phyloP scores from a whole-genome alignment of 2,329 filamentous ascomycete genomes.

The Fusarium poae region DNA sequence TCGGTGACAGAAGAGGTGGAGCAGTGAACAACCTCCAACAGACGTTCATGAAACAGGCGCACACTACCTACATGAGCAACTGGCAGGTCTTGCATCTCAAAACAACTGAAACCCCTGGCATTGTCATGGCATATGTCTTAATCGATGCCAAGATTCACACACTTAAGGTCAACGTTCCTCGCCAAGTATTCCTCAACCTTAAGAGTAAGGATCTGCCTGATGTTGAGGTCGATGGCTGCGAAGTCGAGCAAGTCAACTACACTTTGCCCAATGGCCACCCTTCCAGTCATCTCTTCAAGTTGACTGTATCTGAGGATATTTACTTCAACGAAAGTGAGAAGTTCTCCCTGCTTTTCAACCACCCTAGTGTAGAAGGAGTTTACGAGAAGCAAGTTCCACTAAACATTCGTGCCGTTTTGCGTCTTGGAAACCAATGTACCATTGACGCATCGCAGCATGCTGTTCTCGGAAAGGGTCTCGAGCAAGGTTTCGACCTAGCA shows the following conservation, averaged over 20 bases:
- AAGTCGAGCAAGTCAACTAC: constrained; percentile 92
- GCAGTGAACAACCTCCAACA: constrained; percentile 69
- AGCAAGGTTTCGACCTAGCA: constrained; percentile 90
- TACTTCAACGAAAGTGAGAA: constrained; percentile 89
- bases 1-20: constrained; percentile 80
- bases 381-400: constrained; percentile 95
- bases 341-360: constrained; percentile 85
- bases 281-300: constrained; percentile 92
- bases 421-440: constrained; percentile 90
- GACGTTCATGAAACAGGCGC: constrained; percentile 90
- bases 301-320: constrained; percentile 88
- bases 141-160: constrained; percentile 94
- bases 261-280: constrained; percentile 95
- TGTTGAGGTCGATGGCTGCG: constrained; percentile 86
- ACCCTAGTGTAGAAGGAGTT: constrained; percentile 94
- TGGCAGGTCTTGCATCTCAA: constrained; percentile 95
- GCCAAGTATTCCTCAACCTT: constrained; percentile 91
- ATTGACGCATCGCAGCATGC: constrained; percentile 93
- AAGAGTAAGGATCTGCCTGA: constrained; percentile 89
- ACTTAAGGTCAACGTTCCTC: constrained; percentile 88
- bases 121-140: constrained; percentile 89
- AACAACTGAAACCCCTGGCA: constrained; percentile 84
- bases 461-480: constrained; percentile 90
- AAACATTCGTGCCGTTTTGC: constrained; percentile 86
- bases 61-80: constrained; percentile 88